phyloP scores from a whole-genome alignment of 2,329 filamentous ascomycete genomes.

The Cladosporium oxysporum region DNA sequence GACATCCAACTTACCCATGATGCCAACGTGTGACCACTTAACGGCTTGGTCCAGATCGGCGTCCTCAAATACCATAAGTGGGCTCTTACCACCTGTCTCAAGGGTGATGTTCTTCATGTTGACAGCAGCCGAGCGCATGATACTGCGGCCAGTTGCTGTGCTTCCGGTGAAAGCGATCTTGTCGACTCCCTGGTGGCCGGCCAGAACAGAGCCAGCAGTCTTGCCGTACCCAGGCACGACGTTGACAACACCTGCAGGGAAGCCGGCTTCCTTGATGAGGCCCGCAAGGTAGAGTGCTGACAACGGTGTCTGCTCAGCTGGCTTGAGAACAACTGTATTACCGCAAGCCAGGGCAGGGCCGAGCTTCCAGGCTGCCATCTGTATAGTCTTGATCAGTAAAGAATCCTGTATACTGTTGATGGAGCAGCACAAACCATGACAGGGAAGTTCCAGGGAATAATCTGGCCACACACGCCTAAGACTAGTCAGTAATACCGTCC shows the following conservation, averaged over 20 bases:
- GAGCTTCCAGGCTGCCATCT: constrained; percentile 74
- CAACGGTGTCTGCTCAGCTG: constrained; percentile 60
- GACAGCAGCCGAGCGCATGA: constrained; percentile 71
- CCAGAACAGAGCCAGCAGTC: constrained; percentile 68
- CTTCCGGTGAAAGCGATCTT: constrained; percentile 81
- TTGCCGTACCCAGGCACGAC: constrained; percentile 71
- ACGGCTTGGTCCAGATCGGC: constrained; percentile 63
- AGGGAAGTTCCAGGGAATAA: constrained; percentile 73
- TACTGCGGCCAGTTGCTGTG: constrained; percentile 69
- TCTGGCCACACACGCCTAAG: constrained; percentile 45
- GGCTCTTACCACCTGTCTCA: constrained; percentile 63
- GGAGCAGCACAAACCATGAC: constrained; percentile 64
- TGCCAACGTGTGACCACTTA: constrained; percentile 65
- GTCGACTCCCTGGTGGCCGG: constrained; percentile 66
- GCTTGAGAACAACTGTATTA: constrained; percentile 60
- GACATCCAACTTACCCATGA: constrained; percentile 54
- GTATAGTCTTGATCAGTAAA: constrained; percentile 50
- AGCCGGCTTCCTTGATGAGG: constrained; percentile 71
- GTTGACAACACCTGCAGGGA: constrained; percentile 77
- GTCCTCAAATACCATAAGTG: constrained; percentile 59
- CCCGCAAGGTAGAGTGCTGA: constrained; percentile 64
- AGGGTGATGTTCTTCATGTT: constrained; percentile 65
- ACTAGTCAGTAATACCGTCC: neutral
- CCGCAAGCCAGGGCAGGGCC: constrained; percentile 64
- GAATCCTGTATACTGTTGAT: neutral